These are phyloP conservation scores for Trichoderma sp. DNA, from an alignment of 2,329 filamentous ascomycete genomes.

Conservation along the genomic window DNA sequence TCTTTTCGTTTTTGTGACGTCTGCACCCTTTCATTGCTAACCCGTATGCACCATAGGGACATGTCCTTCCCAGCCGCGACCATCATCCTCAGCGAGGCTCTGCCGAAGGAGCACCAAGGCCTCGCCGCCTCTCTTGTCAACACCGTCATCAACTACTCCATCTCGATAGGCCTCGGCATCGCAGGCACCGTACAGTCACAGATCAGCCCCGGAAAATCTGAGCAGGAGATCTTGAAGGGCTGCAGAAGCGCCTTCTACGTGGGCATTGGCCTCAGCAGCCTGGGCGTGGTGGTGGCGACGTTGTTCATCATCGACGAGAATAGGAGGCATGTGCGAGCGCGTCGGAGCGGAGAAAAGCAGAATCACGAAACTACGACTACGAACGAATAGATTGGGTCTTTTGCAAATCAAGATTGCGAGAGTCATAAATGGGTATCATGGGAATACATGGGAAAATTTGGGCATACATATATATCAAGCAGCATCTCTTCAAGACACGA, in stretches of 20 bases:
- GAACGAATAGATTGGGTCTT: neutral
- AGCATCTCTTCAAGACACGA: neutral
- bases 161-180: constrained; percentile 63
- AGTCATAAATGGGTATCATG: neutral
- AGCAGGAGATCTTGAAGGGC: constrained; percentile 30
- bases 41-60: constrained; percentile 52
- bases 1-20: too few species aligned
- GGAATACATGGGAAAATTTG: neutral
- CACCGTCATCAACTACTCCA: constrained; percentile 66
- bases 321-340: constrained; percentile 5
- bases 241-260: constrained; percentile 41
- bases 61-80: constrained; percentile 64
- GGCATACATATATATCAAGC: neutral
- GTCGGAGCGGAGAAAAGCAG: neutral
- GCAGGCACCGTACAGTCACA: constrained; percentile 55
- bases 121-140: constrained; percentile 54
- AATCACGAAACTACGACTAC: neutral
- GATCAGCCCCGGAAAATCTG: constrained; percentile 37
- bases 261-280: constrained; percentile 20
- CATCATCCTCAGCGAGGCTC: constrained; percentile 55
- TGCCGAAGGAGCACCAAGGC: constrained; percentile 46
- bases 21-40: constrained; percentile 29
- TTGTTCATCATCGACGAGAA: constrained; percentile 16
- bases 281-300: constrained; percentile 2
- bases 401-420: neutral